A percentile compares a stretch with the other conserved stretches of the same genome.
phyloP scores from a whole-genome alignment of 192 early-diverging fungal species.

The Coemansia sp. region DNA sequence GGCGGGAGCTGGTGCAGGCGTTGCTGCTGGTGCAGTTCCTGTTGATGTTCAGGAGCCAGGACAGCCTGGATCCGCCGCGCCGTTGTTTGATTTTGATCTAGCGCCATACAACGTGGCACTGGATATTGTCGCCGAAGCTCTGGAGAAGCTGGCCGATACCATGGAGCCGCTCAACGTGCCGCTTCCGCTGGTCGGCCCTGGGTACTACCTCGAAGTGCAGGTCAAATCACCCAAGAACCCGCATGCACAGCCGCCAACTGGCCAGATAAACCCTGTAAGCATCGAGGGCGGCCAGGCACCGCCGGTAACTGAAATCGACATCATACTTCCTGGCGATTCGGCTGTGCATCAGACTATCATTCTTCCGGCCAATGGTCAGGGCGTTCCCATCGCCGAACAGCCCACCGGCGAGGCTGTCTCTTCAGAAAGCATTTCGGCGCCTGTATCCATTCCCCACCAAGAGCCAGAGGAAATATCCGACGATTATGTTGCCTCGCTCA shows the following conservation, averaged over 20 bases:
- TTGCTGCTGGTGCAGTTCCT: not conserved
- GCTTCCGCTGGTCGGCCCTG: constrained; percentile 44
- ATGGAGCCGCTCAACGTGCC: constrained; percentile 50
- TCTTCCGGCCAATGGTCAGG: constrained; percentile 17
- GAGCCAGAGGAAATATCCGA: constrained; percentile 5
- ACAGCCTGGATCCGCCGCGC: constrained; percentile 12
- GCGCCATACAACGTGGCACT: constrained; percentile 49
- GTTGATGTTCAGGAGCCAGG: not conserved
- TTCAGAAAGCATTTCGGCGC: not conserved
- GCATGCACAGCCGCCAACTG: constrained; percentile 11
- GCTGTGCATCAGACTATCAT: constrained; percentile 40
- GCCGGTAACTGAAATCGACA: constrained; percentile 45
- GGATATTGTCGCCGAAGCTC: constrained; percentile 46
- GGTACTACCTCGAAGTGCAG: constrained; percentile 48
- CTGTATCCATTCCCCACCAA: constrained; percentile 4
- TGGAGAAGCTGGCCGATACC: constrained; percentile 45
- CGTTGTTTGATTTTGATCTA: constrained; percentile 49
- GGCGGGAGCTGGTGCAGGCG: not conserved
- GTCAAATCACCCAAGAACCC: constrained; percentile 46
- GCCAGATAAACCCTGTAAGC: constrained; percentile 31
- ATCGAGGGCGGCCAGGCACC: constrained; percentile 48
- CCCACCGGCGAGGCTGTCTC: not conserved
- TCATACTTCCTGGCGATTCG: constrained; percentile 48
- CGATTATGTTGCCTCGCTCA: not conserved
- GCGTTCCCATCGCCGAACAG: not conserved